Evolutionary conservation across 208 protist genomes (phyloP).

Genomic region (Crithidia sp.): DNA sequence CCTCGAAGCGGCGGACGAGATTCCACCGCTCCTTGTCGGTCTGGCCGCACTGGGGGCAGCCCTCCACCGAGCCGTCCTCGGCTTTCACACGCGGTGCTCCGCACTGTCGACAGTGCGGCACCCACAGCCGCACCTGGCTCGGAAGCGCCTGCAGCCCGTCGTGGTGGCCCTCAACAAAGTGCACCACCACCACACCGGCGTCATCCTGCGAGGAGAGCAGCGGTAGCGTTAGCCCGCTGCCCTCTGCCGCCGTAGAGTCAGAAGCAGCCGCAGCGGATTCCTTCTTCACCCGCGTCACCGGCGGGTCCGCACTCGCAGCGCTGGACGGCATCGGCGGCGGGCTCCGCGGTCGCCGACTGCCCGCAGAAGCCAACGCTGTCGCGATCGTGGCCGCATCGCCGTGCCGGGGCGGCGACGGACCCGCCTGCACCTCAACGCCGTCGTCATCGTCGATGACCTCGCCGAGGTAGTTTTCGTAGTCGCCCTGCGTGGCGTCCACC

Average conservation of each 20-base stretch:
- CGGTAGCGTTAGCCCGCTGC: constrained; percentile 3
- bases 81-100: constrained; percentile 54
- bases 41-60: constrained; percentile 59
- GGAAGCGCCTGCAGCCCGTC: constrained; percentile 49
- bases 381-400: neutral
- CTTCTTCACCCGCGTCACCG: constrained; percentile 14
- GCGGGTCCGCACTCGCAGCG: neutral
- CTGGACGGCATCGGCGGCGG: neutral
- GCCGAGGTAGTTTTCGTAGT: constrained; percentile 60
- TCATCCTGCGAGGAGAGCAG: constrained; percentile 40
- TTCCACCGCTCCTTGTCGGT: constrained; percentile 46
- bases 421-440: constrained; percentile 26
- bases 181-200: constrained; percentile 67
- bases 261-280: constrained; percentile 14
- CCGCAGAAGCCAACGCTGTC: neutral
- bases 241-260: neutral
- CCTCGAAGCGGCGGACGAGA: constrained; percentile 72
- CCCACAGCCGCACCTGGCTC: constrained; percentile 77
- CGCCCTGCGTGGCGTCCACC: constrained; percentile 65
- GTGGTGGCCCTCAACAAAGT: constrained; percentile 50
- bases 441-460: constrained; percentile 54
- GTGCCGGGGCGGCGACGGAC: neutral
- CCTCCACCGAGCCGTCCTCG: constrained; percentile 47
- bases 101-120: constrained; percentile 73
- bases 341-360: constrained; percentile 17